Conservation (phyloP, 768 basidiomycete genomes). For the Myochromella boudieri region DNA sequence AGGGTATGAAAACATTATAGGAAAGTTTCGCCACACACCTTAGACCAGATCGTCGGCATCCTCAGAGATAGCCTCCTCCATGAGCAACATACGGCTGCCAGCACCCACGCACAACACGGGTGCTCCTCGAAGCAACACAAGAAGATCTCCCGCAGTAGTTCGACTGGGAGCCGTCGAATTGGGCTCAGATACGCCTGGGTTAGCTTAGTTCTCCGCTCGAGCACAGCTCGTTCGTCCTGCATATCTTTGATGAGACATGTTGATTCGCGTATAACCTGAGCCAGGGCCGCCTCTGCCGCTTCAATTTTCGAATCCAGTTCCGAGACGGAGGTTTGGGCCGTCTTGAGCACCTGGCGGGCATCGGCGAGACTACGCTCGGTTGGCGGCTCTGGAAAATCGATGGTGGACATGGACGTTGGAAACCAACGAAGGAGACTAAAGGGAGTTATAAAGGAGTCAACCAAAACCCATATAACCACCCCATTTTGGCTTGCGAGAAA, state of each 20-base stretch:
- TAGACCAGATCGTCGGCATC: constrained; percentile 76
- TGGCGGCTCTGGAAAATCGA: constrained; percentile 54
- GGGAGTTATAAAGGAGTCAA: constrained; percentile 2
- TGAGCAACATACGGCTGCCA: constrained; percentile 63
- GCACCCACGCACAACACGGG: constrained; percentile 75
- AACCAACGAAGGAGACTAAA: constrained; percentile 12
- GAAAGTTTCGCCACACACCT: constrained; percentile 44
- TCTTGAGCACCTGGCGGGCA: constrained; percentile 48
- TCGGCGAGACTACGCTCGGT: constrained; percentile 51
- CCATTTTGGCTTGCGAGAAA: constrained; percentile 9
- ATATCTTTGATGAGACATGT: constrained; percentile 54
- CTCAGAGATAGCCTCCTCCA: constrained; percentile 68
- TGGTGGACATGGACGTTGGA: constrained; percentile 25
- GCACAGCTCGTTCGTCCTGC: constrained; percentile 41
- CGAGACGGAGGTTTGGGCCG: constrained; percentile 28
- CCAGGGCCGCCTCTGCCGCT: constrained; percentile 53
- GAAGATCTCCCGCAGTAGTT: constrained; percentile 75
- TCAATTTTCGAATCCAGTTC: constrained; percentile 48
- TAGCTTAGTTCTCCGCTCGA: constrained; percentile 49
- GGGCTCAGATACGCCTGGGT: constrained; percentile 71
- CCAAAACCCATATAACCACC: neutral
- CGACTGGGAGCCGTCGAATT: constrained; percentile 67
- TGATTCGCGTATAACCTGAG: constrained; percentile 56
- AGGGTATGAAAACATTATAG: no score
- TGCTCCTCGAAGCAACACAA: constrained; percentile 65